Evolutionary conservation across 768 basidiomycete species (phyloP), one percentile per base, ranked within the genome.

Genomic region (Suillus variegatus): DNA sequence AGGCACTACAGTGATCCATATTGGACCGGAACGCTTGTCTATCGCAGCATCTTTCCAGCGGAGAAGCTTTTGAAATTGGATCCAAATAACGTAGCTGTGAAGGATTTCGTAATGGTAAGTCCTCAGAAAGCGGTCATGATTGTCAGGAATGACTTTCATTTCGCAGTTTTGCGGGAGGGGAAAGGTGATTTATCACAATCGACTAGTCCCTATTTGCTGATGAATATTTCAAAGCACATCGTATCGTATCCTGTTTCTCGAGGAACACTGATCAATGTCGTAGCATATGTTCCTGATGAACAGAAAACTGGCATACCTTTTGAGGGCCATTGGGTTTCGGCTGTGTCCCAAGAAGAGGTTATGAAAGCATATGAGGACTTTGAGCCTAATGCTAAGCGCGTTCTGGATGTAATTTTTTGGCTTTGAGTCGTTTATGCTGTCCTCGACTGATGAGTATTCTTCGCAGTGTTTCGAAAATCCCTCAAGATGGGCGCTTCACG

Each of bases 401-500:
- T 77, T 52, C 62, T 78, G 10, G 61, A 36, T 10, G 56, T 61
- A 25, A 35, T 41, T 43, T 22, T 22, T 16, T 43, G 13, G 28
- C 22, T 32, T 32, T 12, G 12, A 28, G 16, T 36, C 1, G 20
- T 25, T 36, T 25, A 54, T 65, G 40, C 63, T 28, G 28, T 62
- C 12, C 32, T 25, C 8, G 43, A 49, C 22, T 38, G 41, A 68
- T 60, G 63, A 22, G 47, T 16, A 66, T 69, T 35, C 62, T 63
- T 10, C 22, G 20, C 64, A 81, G 79, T 76, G 74, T 63, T 73
- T 77, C 36, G 69, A 75, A 14, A 66, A 71, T 16, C 74, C 79
- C 2, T 77, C 73, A 25, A 77, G 73, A 68, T 85, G 83, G 81
- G 77, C 78, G 9, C 72, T 85, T n/a, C 78, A 81, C 61, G 73